Base-by-base conservation (phyloP, 768 basidiomycete genomes). In the Macrolepiota albuminosa region DNA sequence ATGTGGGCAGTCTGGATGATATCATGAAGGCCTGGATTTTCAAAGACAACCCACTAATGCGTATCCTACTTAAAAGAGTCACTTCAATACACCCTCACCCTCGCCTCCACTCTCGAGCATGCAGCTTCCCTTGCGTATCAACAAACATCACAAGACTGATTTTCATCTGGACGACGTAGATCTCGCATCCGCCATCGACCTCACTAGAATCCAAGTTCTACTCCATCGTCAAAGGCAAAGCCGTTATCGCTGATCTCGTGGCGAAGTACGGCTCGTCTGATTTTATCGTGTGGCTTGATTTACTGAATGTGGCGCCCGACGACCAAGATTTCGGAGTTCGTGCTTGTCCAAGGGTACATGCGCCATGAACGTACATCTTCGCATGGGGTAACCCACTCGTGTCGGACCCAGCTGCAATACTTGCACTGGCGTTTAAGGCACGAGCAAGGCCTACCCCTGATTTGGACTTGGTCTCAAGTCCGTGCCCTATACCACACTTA, bases 271-370 rank as follows among this genome's bases (percentile, higher is more conserved):
- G 87, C 18, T 86, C 87, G 37, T 83, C 85, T 7, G 83, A 83
- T 55, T 81, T 86, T 45, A 90, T 86, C 0, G 82, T 86, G 10
- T 90, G 87, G 87, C 76, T 88, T 8, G 87, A 91, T 67, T 74
- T 80, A 77, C 68, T 67, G 70, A 52, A 70, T 85, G 66, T 71
- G 86, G 86, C 67, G 80, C 14, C 68, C 74, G 31, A 59, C 70
- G 3, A 63, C 68, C 14, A 64, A 69, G 8, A 70, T 76, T 24
- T 79, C 77, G 2, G 70, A 73, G 2, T 82, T 80, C 59, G 64
- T 66, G 0, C 80, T 83, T 2, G 81, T 86, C 0, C 79, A 87
- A 48, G 86, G 85, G 4, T 88, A 85, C 72, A 81, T 86, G 68
- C 75, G 77, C 29, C 45, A 45, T 62, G 76, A 79, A 53, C 74